phyloP scores from a whole-genome alignment of 2,329 filamentous ascomycete species.

The Triangularia setosa region DNA sequence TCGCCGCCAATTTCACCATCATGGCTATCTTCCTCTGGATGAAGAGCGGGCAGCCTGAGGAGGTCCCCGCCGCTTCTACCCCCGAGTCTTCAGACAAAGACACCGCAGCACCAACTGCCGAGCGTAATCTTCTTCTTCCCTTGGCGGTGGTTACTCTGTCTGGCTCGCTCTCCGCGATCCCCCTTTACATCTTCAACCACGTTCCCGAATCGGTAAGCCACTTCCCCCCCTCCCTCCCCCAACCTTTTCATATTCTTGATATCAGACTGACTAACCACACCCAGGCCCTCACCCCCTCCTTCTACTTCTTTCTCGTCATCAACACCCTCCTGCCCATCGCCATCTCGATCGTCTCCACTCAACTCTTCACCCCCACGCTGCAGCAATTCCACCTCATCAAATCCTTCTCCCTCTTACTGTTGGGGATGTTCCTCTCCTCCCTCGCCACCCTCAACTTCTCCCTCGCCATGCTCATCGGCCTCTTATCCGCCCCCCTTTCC shows the following conservation, averaged over 20 bases:
- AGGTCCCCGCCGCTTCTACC: slow-evolving; percentile 24
- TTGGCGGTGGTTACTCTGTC: slow-evolving; percentile 66
- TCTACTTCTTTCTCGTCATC: slow-evolving; percentile 52
- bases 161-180: slow-evolving; percentile 74
- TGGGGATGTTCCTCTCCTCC: slow-evolving; percentile 87
- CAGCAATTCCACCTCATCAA: slow-evolving; percentile 79
- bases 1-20: slow-evolving; percentile 92
- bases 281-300: slow-evolving; percentile 58
- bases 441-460: slow-evolving; percentile 96
- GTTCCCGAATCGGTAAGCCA: slow-evolving; percentile 58
- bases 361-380: slow-evolving; percentile 48
- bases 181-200: slow-evolving; percentile 83
- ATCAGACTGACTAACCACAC: slow-evolving; percentile 6
- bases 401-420: slow-evolving; percentile 84
- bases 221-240: slow-evolving; percentile 8
- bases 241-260: background rate
- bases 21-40: slow-evolving; percentile 95
- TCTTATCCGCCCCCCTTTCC: slow-evolving; percentile 73
- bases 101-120: slow-evolving; percentile 34
- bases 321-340: slow-evolving; percentile 55
- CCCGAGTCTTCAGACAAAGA: slow-evolving; percentile 25
- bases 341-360: slow-evolving; percentile 52
- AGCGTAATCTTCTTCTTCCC: slow-evolving; percentile 68
- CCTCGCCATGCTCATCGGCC: slow-evolving; percentile 77
- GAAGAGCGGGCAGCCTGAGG: slow-evolving; percentile 62